A percentile compares a stretch with the other conserved stretches of the same genome.
Evolutionary conservation across 1,139 yeast genomes (phyloP).

Genomic region (Nadsonia starkeyi-henricii): DNA sequence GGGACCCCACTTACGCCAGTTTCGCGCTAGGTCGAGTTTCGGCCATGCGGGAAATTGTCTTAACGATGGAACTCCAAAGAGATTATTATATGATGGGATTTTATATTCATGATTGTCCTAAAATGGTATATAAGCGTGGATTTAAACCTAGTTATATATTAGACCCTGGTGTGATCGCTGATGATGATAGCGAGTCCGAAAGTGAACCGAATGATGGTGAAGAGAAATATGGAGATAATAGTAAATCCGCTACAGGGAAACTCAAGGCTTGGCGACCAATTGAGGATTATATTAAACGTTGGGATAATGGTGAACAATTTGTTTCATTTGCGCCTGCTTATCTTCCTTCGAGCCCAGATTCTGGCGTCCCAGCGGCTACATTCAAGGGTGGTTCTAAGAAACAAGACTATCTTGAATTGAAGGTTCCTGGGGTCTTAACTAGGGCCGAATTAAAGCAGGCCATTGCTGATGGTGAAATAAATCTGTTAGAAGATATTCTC

Average conservation of each 20-base stretch:
- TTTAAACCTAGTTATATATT: slow-evolving; percentile 30
- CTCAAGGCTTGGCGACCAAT: background rate
- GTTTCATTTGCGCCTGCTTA: background rate
- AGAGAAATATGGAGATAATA: background rate
- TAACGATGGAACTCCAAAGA: slow-evolving; percentile 26
- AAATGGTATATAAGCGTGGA: slow-evolving; percentile 70
- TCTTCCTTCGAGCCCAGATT: slow-evolving; percentile 2
- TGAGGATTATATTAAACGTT: background rate
- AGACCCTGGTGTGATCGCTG: slow-evolving; percentile 20
- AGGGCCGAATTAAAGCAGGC: slow-evolving; percentile 1
- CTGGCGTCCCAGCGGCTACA: background rate
- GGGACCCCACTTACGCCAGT: slow-evolving; percentile 70
- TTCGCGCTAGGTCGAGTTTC: slow-evolving; percentile 68
- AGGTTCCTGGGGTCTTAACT: background rate
- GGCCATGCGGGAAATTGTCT: slow-evolving; percentile 54
- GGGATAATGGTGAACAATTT: slow-evolving; percentile 1
- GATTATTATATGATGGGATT: slow-evolving; percentile 56
- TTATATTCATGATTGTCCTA: slow-evolving; percentile 62
- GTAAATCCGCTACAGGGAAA: background rate
- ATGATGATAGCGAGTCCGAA: slow-evolving; percentile 1
- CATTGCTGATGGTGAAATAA: background rate
- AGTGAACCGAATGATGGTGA: background rate
- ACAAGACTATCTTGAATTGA: slow-evolving; percentile 7
- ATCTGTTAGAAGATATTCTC: background rate
- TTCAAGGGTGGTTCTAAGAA: slow-evolving; percentile 7